Percentiles rank a stretch among this genome's conserved stretches.
These are phyloP conservation scores for Didymella lethalis DNA, from an alignment of 2,329 filamentous ascomycete genomes.

Conservation along the genomic window DNA sequence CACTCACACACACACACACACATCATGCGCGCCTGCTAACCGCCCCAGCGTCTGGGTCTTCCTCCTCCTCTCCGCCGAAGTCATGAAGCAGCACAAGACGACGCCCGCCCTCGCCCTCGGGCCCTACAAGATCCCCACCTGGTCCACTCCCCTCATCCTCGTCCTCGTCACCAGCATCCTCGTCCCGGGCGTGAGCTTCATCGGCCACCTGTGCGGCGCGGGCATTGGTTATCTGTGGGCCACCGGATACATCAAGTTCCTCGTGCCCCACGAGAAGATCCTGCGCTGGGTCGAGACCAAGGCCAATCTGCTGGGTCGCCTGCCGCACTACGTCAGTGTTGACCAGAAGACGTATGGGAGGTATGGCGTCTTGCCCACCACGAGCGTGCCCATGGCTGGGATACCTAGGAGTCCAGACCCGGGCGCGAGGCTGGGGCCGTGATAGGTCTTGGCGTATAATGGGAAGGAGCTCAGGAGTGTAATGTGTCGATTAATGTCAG, in stretches of 20 bases:
- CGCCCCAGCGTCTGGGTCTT: constrained; percentile 84
- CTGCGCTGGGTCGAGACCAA: constrained; percentile 89
- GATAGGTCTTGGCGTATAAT: neutral
- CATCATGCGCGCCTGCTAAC: constrained; percentile 4
- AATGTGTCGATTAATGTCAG: too few relatives aligned
- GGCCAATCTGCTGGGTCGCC: constrained; percentile 79
- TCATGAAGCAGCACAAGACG: constrained; percentile 81
- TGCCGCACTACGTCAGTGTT: constrained; percentile 92
- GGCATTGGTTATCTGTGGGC: constrained; percentile 86
- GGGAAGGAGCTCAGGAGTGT: too few relatives aligned
- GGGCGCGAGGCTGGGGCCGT: constrained; percentile 43
- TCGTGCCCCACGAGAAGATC: constrained; percentile 87
- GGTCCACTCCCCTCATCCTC: constrained; percentile 84
- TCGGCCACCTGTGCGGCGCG: constrained; percentile 88
- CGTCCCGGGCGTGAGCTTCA: constrained; percentile 79
- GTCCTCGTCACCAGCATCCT: constrained; percentile 78
- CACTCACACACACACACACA: neutral
- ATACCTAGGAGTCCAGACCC: constrained; percentile 43
- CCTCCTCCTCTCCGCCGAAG: constrained; percentile 82
- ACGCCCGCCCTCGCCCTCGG: constrained; percentile 55
- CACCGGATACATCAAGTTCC: constrained; percentile 85
- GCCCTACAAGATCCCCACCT: constrained; percentile 82
- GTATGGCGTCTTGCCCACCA: constrained; percentile 80
- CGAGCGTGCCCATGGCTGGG: constrained; percentile 31
- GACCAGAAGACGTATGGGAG: constrained; percentile 96